Percentiles rank a stretch among this genome's conserved stretches.
These are phyloP conservation scores for Plantago major DNA, from an alignment of 257 asterid species.

Conservation along the genomic window DNA sequence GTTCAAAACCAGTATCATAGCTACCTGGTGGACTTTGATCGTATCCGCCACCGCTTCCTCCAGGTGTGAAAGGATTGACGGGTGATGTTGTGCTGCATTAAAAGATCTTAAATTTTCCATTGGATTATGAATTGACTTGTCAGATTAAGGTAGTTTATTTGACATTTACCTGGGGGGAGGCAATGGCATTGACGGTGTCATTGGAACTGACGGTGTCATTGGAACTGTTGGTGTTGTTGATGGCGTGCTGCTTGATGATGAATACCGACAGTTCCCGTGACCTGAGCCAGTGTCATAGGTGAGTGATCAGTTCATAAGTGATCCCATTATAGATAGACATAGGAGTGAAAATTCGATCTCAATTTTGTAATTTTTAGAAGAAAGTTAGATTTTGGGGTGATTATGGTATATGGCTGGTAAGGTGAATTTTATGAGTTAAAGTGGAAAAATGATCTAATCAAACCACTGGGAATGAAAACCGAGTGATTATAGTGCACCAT, in stretches of 20 bases:
- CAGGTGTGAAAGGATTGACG: constrained; percentile 48
- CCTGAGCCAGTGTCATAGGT: constrained; percentile 43
- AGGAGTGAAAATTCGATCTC: not conserved
- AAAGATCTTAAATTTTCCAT: constrained; percentile 14
- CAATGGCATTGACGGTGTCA: constrained; percentile 31
- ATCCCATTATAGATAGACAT: not conserved
- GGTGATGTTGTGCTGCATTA: constrained; percentile 68
- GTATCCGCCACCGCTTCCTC: constrained; percentile 33
- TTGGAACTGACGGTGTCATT: constrained; percentile 22
- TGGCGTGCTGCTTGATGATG: constrained; percentile 43
- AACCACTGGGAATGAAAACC: too few species aligned
- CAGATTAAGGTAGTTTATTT: constrained; percentile 3
- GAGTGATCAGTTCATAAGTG: not conserved
- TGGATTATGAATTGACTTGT: constrained; percentile 1
- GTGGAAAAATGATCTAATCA: too few species aligned
- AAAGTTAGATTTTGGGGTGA: too few species aligned
- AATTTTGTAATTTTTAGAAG: too few species aligned
- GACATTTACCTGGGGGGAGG: constrained; percentile 70
- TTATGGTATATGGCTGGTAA: too few species aligned
- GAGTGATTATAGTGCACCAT: too few species aligned
- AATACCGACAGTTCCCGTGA: constrained; percentile 70
- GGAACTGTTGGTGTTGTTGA: constrained; percentile 37
- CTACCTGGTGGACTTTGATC: constrained; percentile 56
- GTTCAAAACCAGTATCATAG: constrained; percentile 55
- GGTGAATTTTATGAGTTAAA: too few species aligned